Evolutionary conservation across 1,139 yeast genomes (phyloP).

Genomic region (Schwanniomyces etchellsii): DNA sequence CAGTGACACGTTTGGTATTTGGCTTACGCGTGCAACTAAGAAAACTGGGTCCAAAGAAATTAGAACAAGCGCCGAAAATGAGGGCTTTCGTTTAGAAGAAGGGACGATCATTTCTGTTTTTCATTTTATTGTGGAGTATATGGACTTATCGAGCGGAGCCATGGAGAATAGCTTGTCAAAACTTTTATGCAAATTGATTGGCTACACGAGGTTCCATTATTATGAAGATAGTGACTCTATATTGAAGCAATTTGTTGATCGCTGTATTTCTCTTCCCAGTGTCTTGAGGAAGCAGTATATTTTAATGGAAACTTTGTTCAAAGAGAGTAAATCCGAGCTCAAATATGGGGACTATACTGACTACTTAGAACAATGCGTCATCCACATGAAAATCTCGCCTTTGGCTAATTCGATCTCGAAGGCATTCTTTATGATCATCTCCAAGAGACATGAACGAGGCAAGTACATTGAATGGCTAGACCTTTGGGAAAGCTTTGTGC

Average conservation of each 20-base stretch:
- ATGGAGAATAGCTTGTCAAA: constrained; percentile 63
- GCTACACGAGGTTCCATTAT: constrained; percentile 12
- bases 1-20: too few relatives aligned
- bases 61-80: too few relatives aligned
- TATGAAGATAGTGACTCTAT: constrained; percentile 8
- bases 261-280: constrained; percentile 36
- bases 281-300: constrained; percentile 57
- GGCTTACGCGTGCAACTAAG: too few relatives aligned
- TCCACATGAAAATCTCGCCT: constrained; percentile 50
- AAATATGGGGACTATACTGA: constrained; percentile 38
- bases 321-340: constrained; percentile 32
- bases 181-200: constrained; percentile 21
- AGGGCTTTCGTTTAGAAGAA: too few relatives aligned
- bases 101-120: too few relatives aligned
- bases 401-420: constrained; percentile 67
- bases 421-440: constrained; percentile 44
- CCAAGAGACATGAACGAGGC: constrained; percentile 14
- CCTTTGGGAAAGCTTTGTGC: constrained; percentile 44
- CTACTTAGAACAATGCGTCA: constrained; percentile 41
- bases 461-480: constrained; percentile 41
- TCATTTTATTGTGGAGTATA: constrained; percentile 56
- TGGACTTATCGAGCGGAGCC: constrained; percentile 70
- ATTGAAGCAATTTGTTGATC: constrained; percentile 39
- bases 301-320: constrained; percentile 50
- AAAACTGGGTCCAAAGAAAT: too few relatives aligned